A percentile compares a stretch with the other conserved stretches of the same genome.
phyloP scores from a whole-genome alignment of 352 stramenopile genomes.

The Pythium biforme region DNA sequence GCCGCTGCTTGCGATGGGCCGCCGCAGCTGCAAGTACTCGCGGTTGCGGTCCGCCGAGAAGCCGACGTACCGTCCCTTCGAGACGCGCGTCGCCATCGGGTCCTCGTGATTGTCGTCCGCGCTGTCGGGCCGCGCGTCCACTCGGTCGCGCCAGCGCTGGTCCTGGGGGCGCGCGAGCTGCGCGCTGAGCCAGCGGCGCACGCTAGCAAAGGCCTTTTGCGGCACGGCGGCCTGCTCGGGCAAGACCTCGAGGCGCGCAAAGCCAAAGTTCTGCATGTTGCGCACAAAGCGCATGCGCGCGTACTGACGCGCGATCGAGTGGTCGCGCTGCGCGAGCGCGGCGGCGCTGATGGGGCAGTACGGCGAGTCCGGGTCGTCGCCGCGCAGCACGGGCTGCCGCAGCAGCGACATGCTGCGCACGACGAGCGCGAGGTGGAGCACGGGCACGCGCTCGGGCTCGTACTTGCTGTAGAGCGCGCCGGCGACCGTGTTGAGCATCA shows the following conservation, averaged over 20 bases:
- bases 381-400: conserved; percentile 46
- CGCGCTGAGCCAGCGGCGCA: conserved; percentile 59
- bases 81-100: conserved; percentile 37
- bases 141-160: conserved; percentile 66
- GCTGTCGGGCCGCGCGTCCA: conserved; percentile 39
- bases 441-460: conserved; percentile 40
- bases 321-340: conserved; percentile 30
- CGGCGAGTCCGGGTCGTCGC: conserved; percentile 51
- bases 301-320: conserved; percentile 51
- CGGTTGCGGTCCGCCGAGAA: conserved; percentile 71
- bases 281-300: conserved; percentile 59
- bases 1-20: conserved; percentile 58
- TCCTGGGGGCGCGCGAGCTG: conserved; percentile 50
- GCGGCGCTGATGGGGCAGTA: conserved; percentile 62
- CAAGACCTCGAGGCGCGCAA: conserved; percentile 67
- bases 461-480: conserved; percentile 39
- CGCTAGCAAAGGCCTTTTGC: conserved; percentile 44
- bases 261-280: conserved; percentile 73
- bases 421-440: conserved; percentile 66
- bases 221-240: conserved; percentile 61
- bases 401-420: conserved; percentile 61
- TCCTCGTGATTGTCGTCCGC: conserved; percentile 25
- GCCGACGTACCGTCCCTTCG: conserved; percentile 66
- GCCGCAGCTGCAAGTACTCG: conserved; percentile 77
- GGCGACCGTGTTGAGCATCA: conserved; percentile 80